Conservation (phyloP, 148 eudicot genomes). For the Bassia scoparia region DNA sequence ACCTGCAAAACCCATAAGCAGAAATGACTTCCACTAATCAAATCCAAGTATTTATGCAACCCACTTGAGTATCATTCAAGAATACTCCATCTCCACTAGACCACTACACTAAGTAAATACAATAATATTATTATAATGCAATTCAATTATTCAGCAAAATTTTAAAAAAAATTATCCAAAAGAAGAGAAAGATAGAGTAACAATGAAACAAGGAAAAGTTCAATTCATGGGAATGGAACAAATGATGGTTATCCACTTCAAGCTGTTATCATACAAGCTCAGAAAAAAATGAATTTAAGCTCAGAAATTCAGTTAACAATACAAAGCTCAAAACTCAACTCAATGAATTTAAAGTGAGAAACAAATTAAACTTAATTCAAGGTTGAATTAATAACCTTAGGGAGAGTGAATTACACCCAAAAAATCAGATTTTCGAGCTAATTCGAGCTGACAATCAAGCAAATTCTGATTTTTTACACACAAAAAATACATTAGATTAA, state of each 20-base stretch:
- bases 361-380: no score
- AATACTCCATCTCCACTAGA: slow-evolving; percentile 22
- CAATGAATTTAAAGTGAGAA: no score
- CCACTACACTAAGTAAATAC: slow-evolving; percentile 3
- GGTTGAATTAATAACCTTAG: no score
- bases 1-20: slow-evolving; percentile 33
- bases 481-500: no score
- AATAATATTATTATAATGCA: not conserved
- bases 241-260: slow-evolving; percentile 27
- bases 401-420: no score
- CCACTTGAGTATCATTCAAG: not conserved
- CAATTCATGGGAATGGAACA: not conserved
- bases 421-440: no score
- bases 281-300: no score
- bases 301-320: no score
- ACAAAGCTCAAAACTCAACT: no score
- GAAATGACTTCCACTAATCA: slow-evolving; percentile 13
- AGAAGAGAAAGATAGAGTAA: not conserved
- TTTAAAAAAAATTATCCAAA: not conserved
- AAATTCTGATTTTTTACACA: no score
- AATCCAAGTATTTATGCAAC: slow-evolving; percentile 12
- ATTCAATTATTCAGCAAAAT: not conserved
- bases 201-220: slow-evolving; percentile 13
- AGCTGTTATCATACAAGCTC: slow-evolving; percentile 13
- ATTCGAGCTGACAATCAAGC: no score